Percentiles rank a stretch among this genome's conserved stretches.
These are phyloP conservation scores for Rhodotorula sphaerocarpa DNA, from an alignment of 768 basidiomycete species.

Conservation along the genomic window DNA sequence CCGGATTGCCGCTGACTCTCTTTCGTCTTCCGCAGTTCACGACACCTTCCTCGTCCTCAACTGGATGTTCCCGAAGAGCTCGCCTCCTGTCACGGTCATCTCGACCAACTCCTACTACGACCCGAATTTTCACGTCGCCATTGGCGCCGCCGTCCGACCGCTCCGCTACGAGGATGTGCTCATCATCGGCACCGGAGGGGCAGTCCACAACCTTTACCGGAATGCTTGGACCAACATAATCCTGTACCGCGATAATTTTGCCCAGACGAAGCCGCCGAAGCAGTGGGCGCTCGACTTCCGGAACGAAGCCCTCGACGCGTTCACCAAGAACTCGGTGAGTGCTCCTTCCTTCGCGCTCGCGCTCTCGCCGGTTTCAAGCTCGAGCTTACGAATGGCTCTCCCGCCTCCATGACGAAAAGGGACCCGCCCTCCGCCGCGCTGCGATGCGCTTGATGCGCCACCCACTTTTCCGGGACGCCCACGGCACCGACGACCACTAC, in stretches of 20 bases:
- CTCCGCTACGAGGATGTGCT: constrained; percentile 27
- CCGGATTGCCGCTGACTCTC: neutral
- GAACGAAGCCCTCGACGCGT: constrained; percentile 26
- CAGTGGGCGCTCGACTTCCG: constrained; percentile 36
- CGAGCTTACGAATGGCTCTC: neutral
- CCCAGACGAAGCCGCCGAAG: constrained; percentile 28
- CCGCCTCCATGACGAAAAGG: neutral
- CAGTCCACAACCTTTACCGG: constrained; percentile 33
- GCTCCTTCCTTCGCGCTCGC: neutral
- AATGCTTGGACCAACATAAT: constrained; percentile 31
- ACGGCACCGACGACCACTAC: constrained; percentile 39
- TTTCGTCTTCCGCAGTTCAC: neutral
- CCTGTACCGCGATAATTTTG: constrained; percentile 33
- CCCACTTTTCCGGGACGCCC: constrained; percentile 25
- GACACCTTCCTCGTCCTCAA: constrained; percentile 29
- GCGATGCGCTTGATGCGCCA: constrained; percentile 20
- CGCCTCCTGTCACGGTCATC: constrained; percentile 23
- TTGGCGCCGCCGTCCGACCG: constrained; percentile 30
- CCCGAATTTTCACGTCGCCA: constrained; percentile 29
- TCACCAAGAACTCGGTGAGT: constrained; percentile 31
- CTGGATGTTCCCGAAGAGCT: constrained; percentile 35
- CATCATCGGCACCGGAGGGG: constrained; percentile 31
- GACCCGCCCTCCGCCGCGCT: constrained; percentile 6
- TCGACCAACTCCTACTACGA: constrained; percentile 34
- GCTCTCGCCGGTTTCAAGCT: neutral